Base-by-base conservation (phyloP, 2,329 filamentous ascomycete genomes). In the Alternaria arbusti region DNA sequence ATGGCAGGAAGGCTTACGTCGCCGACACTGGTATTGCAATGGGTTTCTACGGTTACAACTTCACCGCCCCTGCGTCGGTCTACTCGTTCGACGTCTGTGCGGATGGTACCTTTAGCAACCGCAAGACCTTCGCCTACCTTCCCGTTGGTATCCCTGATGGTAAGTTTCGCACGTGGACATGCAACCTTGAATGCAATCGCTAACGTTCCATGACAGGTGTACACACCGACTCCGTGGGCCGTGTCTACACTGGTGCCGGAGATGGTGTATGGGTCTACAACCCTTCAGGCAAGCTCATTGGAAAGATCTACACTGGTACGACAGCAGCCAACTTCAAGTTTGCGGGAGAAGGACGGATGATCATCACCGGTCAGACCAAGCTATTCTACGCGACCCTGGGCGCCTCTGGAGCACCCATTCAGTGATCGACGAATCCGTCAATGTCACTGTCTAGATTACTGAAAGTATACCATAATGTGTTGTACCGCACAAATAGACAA, bases 241-340 rank as follows among this genome's bases (percentile, higher is more conserved):
- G 88, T 55, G 82, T 90, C 3, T 89, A 84, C 66, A 78, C 81
- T 43, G 84, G 82, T 0, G 84, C 83, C 59, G 81, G 79, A 4
- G 84, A 84, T 59, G 85, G 85, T 11, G 74, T 87, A n/a, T 83
- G 85, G 63, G 79, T 86, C 3, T 87, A 82, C 80, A 83, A 77
- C 49, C 63, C 79, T 2, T 81, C 77, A 4, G 84, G 84, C 5
- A 76, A 75, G 22, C 75, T 84, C 1, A 78, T 86, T 30, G 85
- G 84, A 26, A 73, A 73, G 54, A 70, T 73, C 55, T 72, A 71
- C 25, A 72, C 71, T 5, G 70, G 67, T 23, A 66, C 61, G n/a
- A 56, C 47, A 20, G 70, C 66, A 17, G 70, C 70, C 11, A 73
- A 73, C 59, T 73, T 73, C 57, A 55, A 72, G 51, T 72, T 73